A percentile compares a stretch with the other conserved stretches of the same genome.
Conservation (phyloP, 164 flowering plant genomes). For the Tinospora cordifolia region DNA sequence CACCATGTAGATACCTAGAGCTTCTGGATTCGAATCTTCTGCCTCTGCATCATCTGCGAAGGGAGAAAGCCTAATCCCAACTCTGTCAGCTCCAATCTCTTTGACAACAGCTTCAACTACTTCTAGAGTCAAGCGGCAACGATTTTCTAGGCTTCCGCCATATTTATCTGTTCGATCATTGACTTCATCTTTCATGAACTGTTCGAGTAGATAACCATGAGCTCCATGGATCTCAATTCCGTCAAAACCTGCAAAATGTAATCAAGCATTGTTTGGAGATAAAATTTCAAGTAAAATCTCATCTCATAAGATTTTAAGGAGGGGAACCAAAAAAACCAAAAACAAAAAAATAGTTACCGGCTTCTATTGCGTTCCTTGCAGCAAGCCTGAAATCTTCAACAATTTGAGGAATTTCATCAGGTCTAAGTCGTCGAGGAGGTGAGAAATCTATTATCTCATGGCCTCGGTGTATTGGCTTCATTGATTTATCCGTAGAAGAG, state of each 20-base stretch:
- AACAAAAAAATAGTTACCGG: not conserved
- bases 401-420: conserved; percentile 27
- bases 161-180: conserved; percentile 19
- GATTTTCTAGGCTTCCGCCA: conserved; percentile 20
- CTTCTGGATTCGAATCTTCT: conserved; percentile 16
- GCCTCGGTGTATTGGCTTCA: conserved; percentile 17
- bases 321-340: too few species aligned
- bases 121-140: conserved; percentile 19
- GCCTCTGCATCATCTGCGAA: conserved; percentile 14
- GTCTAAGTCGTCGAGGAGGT: conserved; percentile 13
- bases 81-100: conserved; percentile 20
- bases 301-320: not conserved
- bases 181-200: conserved; percentile 18
- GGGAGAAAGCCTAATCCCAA: conserved; percentile 22
- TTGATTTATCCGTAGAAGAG: conserved; percentile 22
- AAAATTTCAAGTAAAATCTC: not conserved
- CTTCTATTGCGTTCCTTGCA: conserved; percentile 26
- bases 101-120: conserved; percentile 20
- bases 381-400: conserved; percentile 27
- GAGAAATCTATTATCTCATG: conserved; percentile 28
- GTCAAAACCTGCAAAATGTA: conserved; percentile 18
- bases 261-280: not conserved
- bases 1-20: conserved; percentile 20
- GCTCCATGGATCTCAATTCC: conserved; percentile 26
- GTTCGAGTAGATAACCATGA: conserved; percentile 20